Evolutionary conservation across 2,329 filamentous ascomycete species (phyloP).

Genomic region (Alternaria hordeiaustralica): DNA sequence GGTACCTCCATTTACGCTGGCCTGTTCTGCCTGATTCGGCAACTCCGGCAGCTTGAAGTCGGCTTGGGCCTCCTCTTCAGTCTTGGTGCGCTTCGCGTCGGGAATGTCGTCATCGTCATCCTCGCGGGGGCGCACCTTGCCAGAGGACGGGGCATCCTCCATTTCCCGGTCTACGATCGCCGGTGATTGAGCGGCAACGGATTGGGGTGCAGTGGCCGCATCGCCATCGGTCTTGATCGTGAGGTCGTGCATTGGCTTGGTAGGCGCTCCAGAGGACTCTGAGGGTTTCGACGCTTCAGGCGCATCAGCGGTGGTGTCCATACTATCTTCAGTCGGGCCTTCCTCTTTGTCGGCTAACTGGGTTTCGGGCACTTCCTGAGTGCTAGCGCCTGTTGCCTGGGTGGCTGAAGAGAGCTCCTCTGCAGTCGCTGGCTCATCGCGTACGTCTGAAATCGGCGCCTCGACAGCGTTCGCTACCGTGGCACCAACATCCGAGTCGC

Average conservation of each 20-base stretch:
- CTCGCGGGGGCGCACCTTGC: conserved; percentile 67
- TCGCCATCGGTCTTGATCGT: conserved; percentile 33
- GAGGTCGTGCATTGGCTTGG: conserved; percentile 44
- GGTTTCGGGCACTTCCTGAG: conserved; percentile 41
- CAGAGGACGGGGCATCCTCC: conserved; percentile 49
- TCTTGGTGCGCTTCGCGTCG: conserved; percentile 79
- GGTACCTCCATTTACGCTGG: conserved; percentile 33
- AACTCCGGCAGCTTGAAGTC: conserved; percentile 55
- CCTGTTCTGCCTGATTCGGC: conserved; percentile 42
- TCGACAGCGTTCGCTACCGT: conserved; percentile 50
- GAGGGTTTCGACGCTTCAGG: conserved; percentile 18
- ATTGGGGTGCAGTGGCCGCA: conserved; percentile 14
- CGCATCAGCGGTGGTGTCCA: conserved; percentile 34
- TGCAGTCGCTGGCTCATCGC: conserved; percentile 32
- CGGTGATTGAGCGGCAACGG: conserved; percentile 31
- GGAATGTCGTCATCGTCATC: conserved; percentile 65
- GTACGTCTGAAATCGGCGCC: conserved; percentile 48
- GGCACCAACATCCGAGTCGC: conserved; percentile 33
- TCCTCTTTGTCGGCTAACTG: conserved; percentile 26
- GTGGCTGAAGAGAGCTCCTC: conserved; percentile 20
- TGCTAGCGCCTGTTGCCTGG: conserved; percentile 31
- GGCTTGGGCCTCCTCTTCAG: conserved; percentile 56
- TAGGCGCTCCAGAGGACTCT: conserved; percentile 30
- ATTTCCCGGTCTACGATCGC: conserved; percentile 42
- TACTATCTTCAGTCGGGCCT: conserved; percentile 27